These are phyloP conservation scores for Logfia minima DNA, from an alignment of 129 eudicot genomes.

Conservation along the genomic window DNA sequence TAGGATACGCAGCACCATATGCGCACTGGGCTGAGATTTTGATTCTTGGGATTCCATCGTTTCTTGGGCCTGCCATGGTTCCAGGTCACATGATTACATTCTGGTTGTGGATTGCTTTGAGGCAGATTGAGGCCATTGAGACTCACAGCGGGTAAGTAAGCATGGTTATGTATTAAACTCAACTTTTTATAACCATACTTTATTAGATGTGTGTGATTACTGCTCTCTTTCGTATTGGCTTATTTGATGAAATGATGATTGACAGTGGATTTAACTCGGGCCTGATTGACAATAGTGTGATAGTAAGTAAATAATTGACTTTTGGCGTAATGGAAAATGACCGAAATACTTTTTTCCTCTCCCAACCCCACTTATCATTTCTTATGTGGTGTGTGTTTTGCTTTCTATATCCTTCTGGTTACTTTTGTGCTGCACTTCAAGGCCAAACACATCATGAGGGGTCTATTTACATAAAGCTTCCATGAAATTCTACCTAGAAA, in stretches of 20 bases:
- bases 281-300: constrained; percentile 38
- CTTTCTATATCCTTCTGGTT: constrained; percentile 20
- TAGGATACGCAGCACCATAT: constrained; percentile 78
- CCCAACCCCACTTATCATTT: constrained; percentile 36
- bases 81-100: constrained; percentile 89
- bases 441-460: constrained; percentile 28
- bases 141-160: constrained; percentile 92
- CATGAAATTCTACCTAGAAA: constrained; percentile 14
- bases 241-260: constrained; percentile 36
- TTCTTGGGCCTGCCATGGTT: constrained; percentile 85
- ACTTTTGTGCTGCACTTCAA: constrained; percentile 26
- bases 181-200: constrained; percentile 6
- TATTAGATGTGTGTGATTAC: constrained; percentile 19
- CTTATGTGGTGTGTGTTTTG: constrained; percentile 10
- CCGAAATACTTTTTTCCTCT: constrained; percentile 21
- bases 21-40: constrained; percentile 96
- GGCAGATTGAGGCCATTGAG: constrained; percentile 97
- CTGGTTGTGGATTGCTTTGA: constrained; percentile 91
- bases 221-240: constrained; percentile 5
- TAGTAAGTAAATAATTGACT: constrained; percentile 36
- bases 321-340: constrained; percentile 30
- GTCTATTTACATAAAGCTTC: constrained; percentile 23
- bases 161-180: constrained; percentile 30
- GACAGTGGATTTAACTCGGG: constrained; percentile 28
- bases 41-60: constrained; percentile 89